These are phyloP conservation scores for Cokeromyces recurvatus DNA, from an alignment of 371 early-diverging fungal species.

Conservation along the genomic window DNA sequence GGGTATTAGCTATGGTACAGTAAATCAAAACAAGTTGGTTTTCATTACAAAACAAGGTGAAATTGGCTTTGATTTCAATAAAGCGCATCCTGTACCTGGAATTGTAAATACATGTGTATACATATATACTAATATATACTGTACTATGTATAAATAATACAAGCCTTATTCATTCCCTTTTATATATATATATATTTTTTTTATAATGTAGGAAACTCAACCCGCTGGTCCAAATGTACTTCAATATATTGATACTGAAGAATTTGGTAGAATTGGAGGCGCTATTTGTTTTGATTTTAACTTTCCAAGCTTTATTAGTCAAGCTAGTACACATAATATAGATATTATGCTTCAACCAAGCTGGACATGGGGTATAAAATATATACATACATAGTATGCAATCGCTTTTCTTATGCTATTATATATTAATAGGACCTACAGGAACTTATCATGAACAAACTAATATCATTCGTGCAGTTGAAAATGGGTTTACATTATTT, in stretches of 20 bases:
- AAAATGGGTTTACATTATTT: constrained; percentile 51
- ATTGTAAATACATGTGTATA: constrained; percentile 19
- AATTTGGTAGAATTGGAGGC: constrained; percentile 47
- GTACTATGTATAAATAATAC: no score
- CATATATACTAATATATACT: no score
- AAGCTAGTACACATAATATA: constrained; percentile 43
- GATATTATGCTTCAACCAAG: constrained; percentile 53
- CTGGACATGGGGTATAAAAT: constrained; percentile 58
- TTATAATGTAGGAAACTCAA: constrained; percentile 21
- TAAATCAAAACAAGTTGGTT: constrained; percentile 39
- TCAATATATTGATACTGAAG: constrained; percentile 40
- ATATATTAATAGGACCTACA: constrained; percentile 40
- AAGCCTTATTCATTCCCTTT: background rate
- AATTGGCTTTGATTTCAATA: constrained; percentile 45
- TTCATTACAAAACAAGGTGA: constrained; percentile 44
- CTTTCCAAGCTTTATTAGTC: constrained; percentile 45
- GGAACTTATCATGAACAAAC: constrained; percentile 45
- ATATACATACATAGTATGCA: no score
- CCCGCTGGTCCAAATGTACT: constrained; percentile 38
- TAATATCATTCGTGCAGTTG: constrained; percentile 45
- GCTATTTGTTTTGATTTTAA: constrained; percentile 56
- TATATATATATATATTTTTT: background rate
- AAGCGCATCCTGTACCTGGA: constrained; percentile 50
- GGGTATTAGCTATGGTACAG: constrained; percentile 32
- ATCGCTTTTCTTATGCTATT: no score